Base-by-base conservation (phyloP, 164 flowering plant genomes). In the Buxus sempervirens region DNA sequence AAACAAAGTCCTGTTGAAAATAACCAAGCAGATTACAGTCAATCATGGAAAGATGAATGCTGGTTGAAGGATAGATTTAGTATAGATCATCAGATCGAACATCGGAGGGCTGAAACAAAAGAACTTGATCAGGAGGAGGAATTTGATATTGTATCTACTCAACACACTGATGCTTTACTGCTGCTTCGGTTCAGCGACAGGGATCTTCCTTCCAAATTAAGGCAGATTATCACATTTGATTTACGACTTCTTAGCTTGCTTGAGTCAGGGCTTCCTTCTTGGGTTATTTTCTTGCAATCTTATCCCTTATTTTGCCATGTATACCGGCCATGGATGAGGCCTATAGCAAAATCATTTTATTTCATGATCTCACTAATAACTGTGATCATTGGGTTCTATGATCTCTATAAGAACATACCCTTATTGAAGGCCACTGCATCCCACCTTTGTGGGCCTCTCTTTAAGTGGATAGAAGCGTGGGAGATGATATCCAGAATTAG, bases 201-300 rank as follows among this genome's bases (percentile, higher is more conserved):
- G 42, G 54, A 72, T 38, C 73, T 78, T 53, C 81, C 78, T 27
- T 69, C 61, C 62, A 75, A 66, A 63, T 54, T 75, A 67, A 69
- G 53, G 71, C 36, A 72, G 54, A 72, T 78, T 58, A 78, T 78
- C 58, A 78, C 73, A 10, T 70, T 69, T 9, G 69, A 72, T 72
- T 58, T 72, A 63, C 66, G 76, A 72, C 78, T 78, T 65, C 76
- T 78, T 42, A 66, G 76, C 9, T 67, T 75, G 65, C 73, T 78
- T 1, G 81, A 78, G 66, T 72, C 73, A 8, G 78, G 81, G 21
- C 78, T 78, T 60, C 81, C 81, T n/a, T 49, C 76, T 57, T 78
- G 81, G 81, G 81, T 78, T 59, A 72, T 78, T 55, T 78, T 78
- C 70, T 59, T 78, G 18, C 81, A 75, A 53, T 78, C 81, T 3